phyloP scores from a whole-genome alignment of 148 eudicot species.

The Spergularia marina region DNA sequence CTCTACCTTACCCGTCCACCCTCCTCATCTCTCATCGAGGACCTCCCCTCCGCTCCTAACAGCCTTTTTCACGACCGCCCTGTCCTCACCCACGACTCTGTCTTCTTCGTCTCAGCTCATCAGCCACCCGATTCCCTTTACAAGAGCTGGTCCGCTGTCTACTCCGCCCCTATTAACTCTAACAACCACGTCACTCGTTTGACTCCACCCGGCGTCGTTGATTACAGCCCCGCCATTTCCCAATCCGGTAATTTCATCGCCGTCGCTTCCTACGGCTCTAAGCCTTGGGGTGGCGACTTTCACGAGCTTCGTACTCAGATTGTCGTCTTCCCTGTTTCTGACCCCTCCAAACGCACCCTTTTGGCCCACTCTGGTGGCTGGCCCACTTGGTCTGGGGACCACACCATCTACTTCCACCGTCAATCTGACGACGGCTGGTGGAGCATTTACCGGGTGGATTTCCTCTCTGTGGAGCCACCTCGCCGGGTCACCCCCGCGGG shows the following conservation, averaged over 20 bases:
- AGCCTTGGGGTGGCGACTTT: constrained; percentile 65
- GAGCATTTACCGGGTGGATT: constrained; percentile 65
- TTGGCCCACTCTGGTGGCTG: constrained; percentile 71
- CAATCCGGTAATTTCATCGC: constrained; percentile 48
- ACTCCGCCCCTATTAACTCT: constrained; percentile 21
- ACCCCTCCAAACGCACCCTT: constrained; percentile 40
- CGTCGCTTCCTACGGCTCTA: constrained; percentile 61
- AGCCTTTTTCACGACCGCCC: constrained; percentile 78
- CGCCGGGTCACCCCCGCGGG: constrained; percentile 69
- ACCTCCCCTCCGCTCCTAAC: constrained; percentile 30
- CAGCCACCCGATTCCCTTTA: constrained; percentile 34
- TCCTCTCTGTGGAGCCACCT: constrained; percentile 24
- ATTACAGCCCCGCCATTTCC: constrained; percentile 73
- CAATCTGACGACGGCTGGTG: constrained; percentile 83
- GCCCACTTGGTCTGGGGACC: constrained; percentile 74
- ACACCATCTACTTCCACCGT: constrained; percentile 65
- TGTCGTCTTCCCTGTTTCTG: constrained; percentile 44
- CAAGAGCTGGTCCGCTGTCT: constrained; percentile 63
- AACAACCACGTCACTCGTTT: constrained; percentile 25
- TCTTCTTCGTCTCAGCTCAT: constrained; percentile 61
- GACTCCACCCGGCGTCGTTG: constrained; percentile 57
- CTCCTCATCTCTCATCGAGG: not conserved
- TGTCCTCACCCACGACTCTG: constrained; percentile 25
- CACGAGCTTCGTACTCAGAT: constrained; percentile 59
- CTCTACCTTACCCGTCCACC: constrained; percentile 32